Percentiles rank a stretch among this genome's conserved stretches.
Conservation (phyloP, 2,329 filamentous ascomycete species). For the Leptosphaerulina australis region DNA sequence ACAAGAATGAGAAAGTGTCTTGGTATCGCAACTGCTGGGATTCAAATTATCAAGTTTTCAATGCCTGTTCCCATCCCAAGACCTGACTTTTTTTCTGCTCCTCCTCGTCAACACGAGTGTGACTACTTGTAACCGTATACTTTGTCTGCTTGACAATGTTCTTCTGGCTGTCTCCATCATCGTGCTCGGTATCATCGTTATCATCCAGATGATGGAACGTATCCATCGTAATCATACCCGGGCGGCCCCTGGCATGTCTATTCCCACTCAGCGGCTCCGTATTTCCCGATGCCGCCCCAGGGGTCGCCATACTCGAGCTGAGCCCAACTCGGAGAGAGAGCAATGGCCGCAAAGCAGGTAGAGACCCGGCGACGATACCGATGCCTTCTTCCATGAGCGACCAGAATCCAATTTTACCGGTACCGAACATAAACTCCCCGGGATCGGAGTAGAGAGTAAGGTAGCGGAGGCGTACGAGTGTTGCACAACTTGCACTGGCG, state of each 20-base stretch:
- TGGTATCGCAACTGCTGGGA: no score
- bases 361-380: slow-evolving; percentile 54
- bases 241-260: slow-evolving; percentile 7
- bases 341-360: slow-evolving; percentile 54
- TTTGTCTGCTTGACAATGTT: slow-evolving; percentile 50
- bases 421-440: slow-evolving; percentile 50
- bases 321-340: slow-evolving; percentile 34
- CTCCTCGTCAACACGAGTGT: neutral
- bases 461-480: slow-evolving; percentile 52
- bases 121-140: slow-evolving; percentile 20
- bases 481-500: slow-evolving; percentile 46
- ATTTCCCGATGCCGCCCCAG: slow-evolving; percentile 23
- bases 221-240: slow-evolving; percentile 20
- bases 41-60: neutral
- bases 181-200: slow-evolving; percentile 19
- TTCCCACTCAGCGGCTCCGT: slow-evolving; percentile 17
- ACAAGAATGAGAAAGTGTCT: no score
- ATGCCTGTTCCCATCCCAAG: slow-evolving; percentile 10
- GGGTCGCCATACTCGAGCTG: slow-evolving; percentile 26
- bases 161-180: slow-evolving; percentile 41
- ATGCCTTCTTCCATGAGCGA: slow-evolving; percentile 55
- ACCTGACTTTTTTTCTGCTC: neutral
- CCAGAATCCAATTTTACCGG: slow-evolving; percentile 54
- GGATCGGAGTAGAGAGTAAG: slow-evolving; percentile 51
- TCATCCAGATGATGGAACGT: slow-evolving; percentile 26